A percentile compares a stretch with the other conserved stretches of the same genome.
Conservation (phyloP, 140 eudicot species). For the Ambrosia hybrid region DNA sequence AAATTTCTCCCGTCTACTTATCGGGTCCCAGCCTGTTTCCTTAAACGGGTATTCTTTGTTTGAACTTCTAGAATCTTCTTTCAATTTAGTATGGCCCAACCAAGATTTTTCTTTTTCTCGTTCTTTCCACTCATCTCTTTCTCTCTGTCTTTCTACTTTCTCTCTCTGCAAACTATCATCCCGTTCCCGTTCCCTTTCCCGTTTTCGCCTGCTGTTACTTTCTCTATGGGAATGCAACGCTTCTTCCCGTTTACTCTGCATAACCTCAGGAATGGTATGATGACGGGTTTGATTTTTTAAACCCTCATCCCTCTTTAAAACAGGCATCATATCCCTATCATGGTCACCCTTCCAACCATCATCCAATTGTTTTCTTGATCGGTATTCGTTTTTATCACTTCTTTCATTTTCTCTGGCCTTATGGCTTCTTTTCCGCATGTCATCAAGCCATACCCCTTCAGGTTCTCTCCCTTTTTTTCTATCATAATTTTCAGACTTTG, state of each 20-base stretch:
- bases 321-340: conserved; percentile 52
- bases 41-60: conserved; percentile 60
- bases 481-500: conserved; percentile 53
- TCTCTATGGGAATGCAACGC: conserved; percentile 39
- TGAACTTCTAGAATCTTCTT: conserved; percentile 69
- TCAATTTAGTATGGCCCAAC: conserved; percentile 56
- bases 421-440: conserved; percentile 53
- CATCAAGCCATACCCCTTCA: conserved; percentile 70
- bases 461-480: conserved; percentile 65
- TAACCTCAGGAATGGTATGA: conserved; percentile 50
- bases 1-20: conserved; percentile 60
- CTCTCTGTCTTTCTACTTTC: conserved; percentile 74
- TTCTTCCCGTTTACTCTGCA: conserved; percentile 14
- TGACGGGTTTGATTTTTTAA: conserved; percentile 30
- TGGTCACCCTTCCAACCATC: conserved; percentile 64
- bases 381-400: conserved; percentile 61
- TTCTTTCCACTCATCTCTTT: conserved; percentile 83
- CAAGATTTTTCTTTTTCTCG: conserved; percentile 47
- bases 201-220: conserved; percentile 58
- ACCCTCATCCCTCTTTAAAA: conserved; percentile 52
- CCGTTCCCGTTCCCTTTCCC: conserved; percentile 65
- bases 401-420: conserved; percentile 69
- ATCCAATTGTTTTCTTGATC: conserved; percentile 54
- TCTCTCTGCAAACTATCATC: conserved; percentile 78
- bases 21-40: conserved; percentile 58